Evolutionary conservation across 495 filamentous ascomycete species (phyloP).

Genomic region (Penicillium lividum): DNA sequence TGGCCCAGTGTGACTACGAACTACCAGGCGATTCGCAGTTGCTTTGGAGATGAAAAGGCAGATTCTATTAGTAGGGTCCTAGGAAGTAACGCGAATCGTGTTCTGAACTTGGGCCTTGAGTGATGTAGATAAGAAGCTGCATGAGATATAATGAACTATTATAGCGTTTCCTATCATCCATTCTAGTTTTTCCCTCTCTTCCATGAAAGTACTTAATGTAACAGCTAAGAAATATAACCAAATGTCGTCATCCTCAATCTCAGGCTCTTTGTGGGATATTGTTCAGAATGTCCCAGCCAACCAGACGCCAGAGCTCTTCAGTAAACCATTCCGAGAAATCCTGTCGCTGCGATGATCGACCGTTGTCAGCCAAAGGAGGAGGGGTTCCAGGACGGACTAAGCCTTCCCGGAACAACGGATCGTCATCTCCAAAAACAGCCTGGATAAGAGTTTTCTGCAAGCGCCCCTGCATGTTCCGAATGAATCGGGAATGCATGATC

Average conservation of each 20-base stretch:
- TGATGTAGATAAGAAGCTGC: neutral
- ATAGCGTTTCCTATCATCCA: neutral
- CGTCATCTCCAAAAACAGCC: conserved; percentile 38
- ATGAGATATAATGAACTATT: neutral
- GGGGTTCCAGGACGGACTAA: conserved; percentile 30
- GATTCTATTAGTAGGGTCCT: conserved; percentile 52
- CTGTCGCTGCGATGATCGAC: conserved; percentile 10
- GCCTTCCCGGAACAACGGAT: conserved; percentile 27
- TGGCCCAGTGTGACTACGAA: conserved; percentile 88
- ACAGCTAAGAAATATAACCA: neutral
- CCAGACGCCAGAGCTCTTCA: conserved; percentile 48
- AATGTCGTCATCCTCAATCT: neutral
- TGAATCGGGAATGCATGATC: conserved; percentile 12
- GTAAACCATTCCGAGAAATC: conserved; percentile 46
- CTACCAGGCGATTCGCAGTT: conserved; percentile 64
- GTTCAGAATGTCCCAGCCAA: conserved; percentile 49
- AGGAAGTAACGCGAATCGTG: conserved; percentile 68
- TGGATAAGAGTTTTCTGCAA: conserved; percentile 46
- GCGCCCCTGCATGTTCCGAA: conserved; percentile 27
- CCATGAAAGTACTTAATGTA: neutral
- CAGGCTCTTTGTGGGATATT: neutral
- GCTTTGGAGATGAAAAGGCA: conserved; percentile 54
- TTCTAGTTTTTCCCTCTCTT: neutral
- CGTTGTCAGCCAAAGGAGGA: conserved; percentile 16
- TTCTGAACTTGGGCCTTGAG: conserved; percentile 53